Evolutionary conservation across 2,329 filamentous ascomycete species (phyloP).

Genomic region (Colletotrichum sp.): DNA sequence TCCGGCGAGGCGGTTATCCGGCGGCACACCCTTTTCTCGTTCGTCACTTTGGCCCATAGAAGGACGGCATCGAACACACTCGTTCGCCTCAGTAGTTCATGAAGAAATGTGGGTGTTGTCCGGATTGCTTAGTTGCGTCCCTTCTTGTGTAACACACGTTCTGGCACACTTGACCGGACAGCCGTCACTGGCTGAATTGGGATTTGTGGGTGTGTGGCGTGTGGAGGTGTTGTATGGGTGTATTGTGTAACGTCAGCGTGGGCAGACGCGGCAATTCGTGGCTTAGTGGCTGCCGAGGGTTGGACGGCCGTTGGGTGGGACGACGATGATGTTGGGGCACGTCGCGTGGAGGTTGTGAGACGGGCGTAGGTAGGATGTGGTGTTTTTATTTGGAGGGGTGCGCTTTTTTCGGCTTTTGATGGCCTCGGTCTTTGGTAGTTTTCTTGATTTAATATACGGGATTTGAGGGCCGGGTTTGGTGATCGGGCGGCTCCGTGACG

Average conservation of each 20-base stretch:
- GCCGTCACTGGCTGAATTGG: neutral
- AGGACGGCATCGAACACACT: neutral
- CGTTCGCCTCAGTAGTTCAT: neutral
- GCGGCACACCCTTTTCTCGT: neutral
- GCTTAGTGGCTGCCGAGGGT: neutral
- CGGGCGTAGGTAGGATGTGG: neutral
- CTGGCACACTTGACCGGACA: neutral
- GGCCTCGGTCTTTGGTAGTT: neutral
- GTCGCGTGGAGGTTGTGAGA: neutral
- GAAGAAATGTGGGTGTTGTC: neutral
- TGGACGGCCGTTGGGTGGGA: neutral
- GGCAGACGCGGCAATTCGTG: slow-evolving; percentile 14
- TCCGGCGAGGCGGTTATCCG: neutral
- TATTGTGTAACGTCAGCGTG: slow-evolving; percentile 4
- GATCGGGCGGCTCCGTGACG: neutral
- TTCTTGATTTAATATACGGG: neutral
- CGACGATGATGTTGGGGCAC: neutral
- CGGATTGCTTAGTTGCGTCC: neutral
- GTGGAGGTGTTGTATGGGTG: neutral
- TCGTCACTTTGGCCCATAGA: neutral
- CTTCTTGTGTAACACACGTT: neutral
- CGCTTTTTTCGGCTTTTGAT: neutral
- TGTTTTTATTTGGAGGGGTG: neutral
- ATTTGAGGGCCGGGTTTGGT: neutral
- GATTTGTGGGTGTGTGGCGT: neutral